phyloP scores from a whole-genome alignment of 192 early-diverging fungal species.

The Thamnidium elegans region DNA sequence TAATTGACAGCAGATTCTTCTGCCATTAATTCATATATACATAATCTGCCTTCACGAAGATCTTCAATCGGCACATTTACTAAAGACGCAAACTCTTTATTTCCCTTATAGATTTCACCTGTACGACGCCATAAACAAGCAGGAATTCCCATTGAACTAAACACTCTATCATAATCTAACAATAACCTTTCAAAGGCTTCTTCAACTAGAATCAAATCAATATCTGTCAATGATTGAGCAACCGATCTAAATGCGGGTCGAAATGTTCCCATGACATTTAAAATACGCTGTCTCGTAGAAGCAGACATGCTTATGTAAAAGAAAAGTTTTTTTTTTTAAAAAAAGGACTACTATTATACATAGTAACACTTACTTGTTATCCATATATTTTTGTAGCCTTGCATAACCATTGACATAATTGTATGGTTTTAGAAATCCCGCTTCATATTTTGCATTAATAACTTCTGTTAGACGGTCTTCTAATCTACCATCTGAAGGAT shows the following conservation, averaged over 20 bases:
- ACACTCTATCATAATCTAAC: slow-evolving; percentile 93
- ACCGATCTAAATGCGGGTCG: slow-evolving; percentile 85
- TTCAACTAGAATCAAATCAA: slow-evolving; percentile 92
- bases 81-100: slow-evolving; percentile 90
- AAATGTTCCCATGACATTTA: slow-evolving; percentile 86
- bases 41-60: slow-evolving; percentile 60
- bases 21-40: slow-evolving; percentile 78
- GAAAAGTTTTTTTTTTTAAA: not conserved
- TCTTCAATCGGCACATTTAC: slow-evolving; percentile 81
- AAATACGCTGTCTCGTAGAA: slow-evolving; percentile 69
- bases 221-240: slow-evolving; percentile 87
- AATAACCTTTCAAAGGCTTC: slow-evolving; percentile 94
- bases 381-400: slow-evolving; percentile 88
- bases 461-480: slow-evolving; percentile 90
- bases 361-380: slow-evolving; percentile 56
- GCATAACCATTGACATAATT: slow-evolving; percentile 93
- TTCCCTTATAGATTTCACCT: slow-evolving; percentile 95
- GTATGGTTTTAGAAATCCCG: slow-evolving; percentile 94
- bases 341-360: not conserved
- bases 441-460: slow-evolving; percentile 94
- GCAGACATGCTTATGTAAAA: slow-evolving; percentile 59
- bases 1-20: slow-evolving; percentile 96
- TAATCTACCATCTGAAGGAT: slow-evolving; percentile 80
- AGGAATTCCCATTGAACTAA: slow-evolving; percentile 92
- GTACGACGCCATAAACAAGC: slow-evolving; percentile 95